A percentile compares a stretch with the other conserved stretches of the same genome.
phyloP scores from a whole-genome alignment of 1,284 basidiomycete species.

The Thecaphora thlaspeos region DNA sequence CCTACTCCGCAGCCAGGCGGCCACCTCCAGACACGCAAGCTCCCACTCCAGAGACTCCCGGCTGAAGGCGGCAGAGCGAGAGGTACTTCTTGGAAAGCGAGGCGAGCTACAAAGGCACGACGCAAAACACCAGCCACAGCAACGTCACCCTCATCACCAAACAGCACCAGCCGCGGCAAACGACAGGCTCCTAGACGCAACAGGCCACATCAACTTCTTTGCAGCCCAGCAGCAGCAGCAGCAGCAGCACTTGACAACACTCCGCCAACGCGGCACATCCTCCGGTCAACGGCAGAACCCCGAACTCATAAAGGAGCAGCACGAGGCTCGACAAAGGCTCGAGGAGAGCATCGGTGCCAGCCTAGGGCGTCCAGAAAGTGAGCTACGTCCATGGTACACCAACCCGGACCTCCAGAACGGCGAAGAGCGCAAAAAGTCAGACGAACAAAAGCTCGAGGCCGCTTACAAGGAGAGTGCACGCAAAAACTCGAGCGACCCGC shows the following conservation, averaged over 20 bases:
- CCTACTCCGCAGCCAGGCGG: conserved; percentile 63
- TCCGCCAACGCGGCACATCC: conserved; percentile 14
- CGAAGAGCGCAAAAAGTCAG: conserved; percentile 27
- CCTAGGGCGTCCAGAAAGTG: too few species aligned
- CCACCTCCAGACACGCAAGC: too few species aligned
- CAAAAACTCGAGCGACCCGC: conserved; percentile 45
- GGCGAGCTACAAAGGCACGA: conserved; percentile 6
- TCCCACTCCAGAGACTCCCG: too few species aligned
- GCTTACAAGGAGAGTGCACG: conserved; percentile 30
- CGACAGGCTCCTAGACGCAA: not conserved
- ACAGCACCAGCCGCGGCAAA: too few species aligned
- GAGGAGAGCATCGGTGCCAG: too few species aligned
- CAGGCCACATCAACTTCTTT: conserved; percentile 38
- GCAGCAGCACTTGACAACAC: not conserved
- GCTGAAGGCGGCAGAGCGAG: conserved; percentile 3
- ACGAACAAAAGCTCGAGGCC: conserved; percentile 38
- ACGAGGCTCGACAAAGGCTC: too few species aligned
- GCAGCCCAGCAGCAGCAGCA: conserved; percentile 50
- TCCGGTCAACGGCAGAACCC: too few species aligned
- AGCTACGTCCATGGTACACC: conserved; percentile 49
- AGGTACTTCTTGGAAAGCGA: conserved; percentile 3
- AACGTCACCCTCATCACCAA: too few species aligned
- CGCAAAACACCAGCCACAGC: not conserved
- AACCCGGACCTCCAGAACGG: conserved; percentile 28
- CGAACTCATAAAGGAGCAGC: too few species aligned